These are phyloP conservation scores for Gyromitra esculenta DNA, from an alignment of 2,329 filamentous ascomycete species.

Conservation along the genomic window DNA sequence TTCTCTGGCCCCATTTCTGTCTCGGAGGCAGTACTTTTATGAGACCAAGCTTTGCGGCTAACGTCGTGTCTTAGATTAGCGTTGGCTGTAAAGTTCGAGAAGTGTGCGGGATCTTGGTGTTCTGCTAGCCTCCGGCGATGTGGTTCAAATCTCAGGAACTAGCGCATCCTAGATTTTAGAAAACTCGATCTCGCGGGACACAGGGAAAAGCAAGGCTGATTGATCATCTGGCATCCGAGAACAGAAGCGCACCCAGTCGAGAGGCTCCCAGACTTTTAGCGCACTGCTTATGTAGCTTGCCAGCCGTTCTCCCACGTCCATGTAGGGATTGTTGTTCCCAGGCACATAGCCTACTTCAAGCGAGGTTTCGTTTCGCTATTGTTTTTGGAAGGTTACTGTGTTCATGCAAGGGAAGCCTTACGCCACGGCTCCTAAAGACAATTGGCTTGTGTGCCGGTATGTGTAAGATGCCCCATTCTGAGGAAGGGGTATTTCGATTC, in stretches of 20 bases:
- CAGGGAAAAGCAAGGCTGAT: not conserved
- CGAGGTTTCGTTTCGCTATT: not conserved
- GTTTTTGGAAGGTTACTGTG: slow-evolving; percentile 11
- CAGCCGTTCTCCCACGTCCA: no score
- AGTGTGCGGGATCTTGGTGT: slow-evolving; percentile 15
- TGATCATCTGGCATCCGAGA: not conserved
- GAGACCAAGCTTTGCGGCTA: slow-evolving; percentile 27
- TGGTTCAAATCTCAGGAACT: slow-evolving; percentile 10
- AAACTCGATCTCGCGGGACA: slow-evolving; percentile 8
- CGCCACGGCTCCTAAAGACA: not conserved
- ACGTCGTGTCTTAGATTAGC: slow-evolving; percentile 32
- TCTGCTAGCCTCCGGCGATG: not conserved
- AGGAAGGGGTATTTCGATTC: slow-evolving; percentile 9
- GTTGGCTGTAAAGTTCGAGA: not conserved
- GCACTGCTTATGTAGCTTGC: not conserved
- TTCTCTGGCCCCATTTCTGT: slow-evolving; percentile 21
- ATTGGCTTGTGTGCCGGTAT: not conserved
- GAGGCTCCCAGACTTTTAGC: not conserved
- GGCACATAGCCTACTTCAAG: not conserved
- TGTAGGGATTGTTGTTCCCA: not conserved
- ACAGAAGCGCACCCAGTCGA: not conserved
- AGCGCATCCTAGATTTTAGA: not conserved
- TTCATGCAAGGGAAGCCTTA: slow-evolving; percentile 21
- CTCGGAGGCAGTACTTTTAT: slow-evolving; percentile 2
- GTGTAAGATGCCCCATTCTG: slow-evolving; percentile 6